Evolutionary conservation across 129 eudicot species (phyloP).

Genomic region (Rutidosis leptorrhynchoides): DNA sequence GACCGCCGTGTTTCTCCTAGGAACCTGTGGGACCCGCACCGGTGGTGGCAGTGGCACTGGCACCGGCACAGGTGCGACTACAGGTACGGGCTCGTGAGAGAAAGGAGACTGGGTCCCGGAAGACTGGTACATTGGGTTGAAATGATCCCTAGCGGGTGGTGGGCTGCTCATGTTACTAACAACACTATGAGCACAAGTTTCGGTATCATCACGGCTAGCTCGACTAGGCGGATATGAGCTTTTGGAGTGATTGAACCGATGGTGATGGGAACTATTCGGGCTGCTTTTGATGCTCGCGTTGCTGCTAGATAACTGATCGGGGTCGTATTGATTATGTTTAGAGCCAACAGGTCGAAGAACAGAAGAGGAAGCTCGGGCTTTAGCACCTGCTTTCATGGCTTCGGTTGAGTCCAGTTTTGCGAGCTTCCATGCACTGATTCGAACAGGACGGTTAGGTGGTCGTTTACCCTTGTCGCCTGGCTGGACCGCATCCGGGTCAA

Average conservation of each 20-base stretch:
- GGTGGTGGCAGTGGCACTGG: conserved; percentile 19
- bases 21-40: conserved; percentile 28
- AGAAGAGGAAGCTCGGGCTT: conserved; percentile 84
- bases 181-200: conserved; percentile 52
- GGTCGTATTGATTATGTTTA: conserved; percentile 52
- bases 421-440: conserved; percentile 93
- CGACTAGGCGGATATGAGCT: conserved; percentile 86
- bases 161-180: conserved; percentile 85
- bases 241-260: conserved; percentile 50
- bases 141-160: conserved; percentile 44
- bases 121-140: conserved; percentile 73
- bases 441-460: conserved; percentile 57
- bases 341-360: conserved; percentile 73
- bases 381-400: conserved; percentile 83
- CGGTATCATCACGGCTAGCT: conserved; percentile 73
- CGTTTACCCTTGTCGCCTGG: conserved; percentile 58
- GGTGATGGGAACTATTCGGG: conserved; percentile 53
- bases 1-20: conserved; percentile 39
- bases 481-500: conserved; percentile 68
- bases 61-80: not conserved
- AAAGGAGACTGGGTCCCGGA: conserved; percentile 76
- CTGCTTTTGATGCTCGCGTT: conserved; percentile 75
- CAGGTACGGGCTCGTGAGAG: conserved; percentile 33
- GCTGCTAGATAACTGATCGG: conserved; percentile 55
- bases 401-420: conserved; percentile 75